phyloP scores from a whole-genome alignment of 2,329 filamentous ascomycete species.

The Penicillium sclerotiorum region DNA sequence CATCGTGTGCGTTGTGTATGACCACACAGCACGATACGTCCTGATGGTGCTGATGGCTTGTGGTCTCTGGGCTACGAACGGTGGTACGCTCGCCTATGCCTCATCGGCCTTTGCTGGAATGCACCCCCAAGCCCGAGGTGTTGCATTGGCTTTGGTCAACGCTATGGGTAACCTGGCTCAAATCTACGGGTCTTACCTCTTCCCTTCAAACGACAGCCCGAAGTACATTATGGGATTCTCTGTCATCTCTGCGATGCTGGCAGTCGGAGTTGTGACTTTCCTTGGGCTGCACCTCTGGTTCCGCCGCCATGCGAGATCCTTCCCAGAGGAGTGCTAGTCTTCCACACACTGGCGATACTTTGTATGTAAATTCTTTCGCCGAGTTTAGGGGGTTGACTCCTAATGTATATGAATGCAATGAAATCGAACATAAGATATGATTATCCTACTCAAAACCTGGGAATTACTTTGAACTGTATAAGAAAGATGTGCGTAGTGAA shows the following conservation, averaged over 20 bases:
- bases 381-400: too few species aligned
- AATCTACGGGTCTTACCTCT: conserved; percentile 58
- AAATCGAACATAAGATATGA: too few species aligned
- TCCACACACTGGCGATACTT: not conserved
- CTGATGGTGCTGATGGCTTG: conserved; percentile 60
- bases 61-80: conserved; percentile 58
- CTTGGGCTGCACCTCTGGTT: conserved; percentile 29
- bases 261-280: conserved; percentile 33
- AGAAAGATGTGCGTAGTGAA: too few species aligned
- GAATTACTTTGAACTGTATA: too few species aligned
- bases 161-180: conserved; percentile 58
- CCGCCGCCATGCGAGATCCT: conserved; percentile 9
- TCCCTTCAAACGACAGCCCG: conserved; percentile 52
- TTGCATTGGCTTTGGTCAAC: conserved; percentile 58
- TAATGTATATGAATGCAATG: too few species aligned
- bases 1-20: conserved; percentile 50
- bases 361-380: not conserved
- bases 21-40: conserved; percentile 57
- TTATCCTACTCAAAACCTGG: too few species aligned
- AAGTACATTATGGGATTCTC: conserved; percentile 53
- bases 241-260: conserved; percentile 39
- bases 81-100: conserved; percentile 54
- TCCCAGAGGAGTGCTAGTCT: not conserved
- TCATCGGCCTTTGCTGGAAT: conserved; percentile 56
- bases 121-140: conserved; percentile 53